These are phyloP conservation scores for Haematococcus lacustris DNA, from an alignment of 139 green algal genomes.

Conservation along the genomic window DNA sequence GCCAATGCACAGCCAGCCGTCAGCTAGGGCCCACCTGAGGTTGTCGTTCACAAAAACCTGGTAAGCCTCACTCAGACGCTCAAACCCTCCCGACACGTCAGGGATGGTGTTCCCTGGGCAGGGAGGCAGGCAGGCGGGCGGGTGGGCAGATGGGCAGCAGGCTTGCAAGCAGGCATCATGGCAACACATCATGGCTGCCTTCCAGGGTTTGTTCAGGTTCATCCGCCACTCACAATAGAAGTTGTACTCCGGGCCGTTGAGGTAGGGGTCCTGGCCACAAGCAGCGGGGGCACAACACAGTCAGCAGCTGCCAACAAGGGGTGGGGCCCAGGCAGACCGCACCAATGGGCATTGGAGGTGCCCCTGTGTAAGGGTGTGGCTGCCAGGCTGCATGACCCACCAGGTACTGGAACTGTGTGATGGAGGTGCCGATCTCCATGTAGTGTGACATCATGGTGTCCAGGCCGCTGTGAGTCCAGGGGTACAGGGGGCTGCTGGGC, in stretches of 20 bases:
- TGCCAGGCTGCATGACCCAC: neutral
- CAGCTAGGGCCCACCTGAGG: neutral
- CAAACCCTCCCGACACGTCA: conserved; percentile 4
- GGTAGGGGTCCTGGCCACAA: conserved; percentile 9
- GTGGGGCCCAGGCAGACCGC: too few relatives aligned
- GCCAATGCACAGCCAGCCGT: too few relatives aligned
- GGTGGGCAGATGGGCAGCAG: too few relatives aligned
- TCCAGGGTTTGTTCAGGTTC: too few relatives aligned
- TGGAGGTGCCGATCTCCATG: conserved; percentile 7
- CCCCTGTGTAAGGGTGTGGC: neutral
- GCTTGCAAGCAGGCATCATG: too few relatives aligned
- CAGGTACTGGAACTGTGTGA: conserved; percentile 1
- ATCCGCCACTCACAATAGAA: conserved; percentile 8
- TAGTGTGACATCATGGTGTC: conserved; percentile 9
- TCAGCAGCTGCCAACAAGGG: too few relatives aligned
- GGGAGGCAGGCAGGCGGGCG: neutral
- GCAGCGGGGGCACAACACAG: too few relatives aligned
- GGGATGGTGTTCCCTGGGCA: neutral
- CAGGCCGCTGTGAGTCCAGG: conserved; percentile 1
- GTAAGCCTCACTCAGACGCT: neutral
- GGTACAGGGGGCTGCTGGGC: neutral
- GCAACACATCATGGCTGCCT: too few relatives aligned
- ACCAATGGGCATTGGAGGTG: too few relatives aligned
- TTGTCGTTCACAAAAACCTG: conserved; percentile 3
- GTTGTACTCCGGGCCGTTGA: conserved; percentile 10